phyloP scores from a whole-genome alignment of 176 grass and related monocot species.

The Oropetium thomaeum region DNA sequence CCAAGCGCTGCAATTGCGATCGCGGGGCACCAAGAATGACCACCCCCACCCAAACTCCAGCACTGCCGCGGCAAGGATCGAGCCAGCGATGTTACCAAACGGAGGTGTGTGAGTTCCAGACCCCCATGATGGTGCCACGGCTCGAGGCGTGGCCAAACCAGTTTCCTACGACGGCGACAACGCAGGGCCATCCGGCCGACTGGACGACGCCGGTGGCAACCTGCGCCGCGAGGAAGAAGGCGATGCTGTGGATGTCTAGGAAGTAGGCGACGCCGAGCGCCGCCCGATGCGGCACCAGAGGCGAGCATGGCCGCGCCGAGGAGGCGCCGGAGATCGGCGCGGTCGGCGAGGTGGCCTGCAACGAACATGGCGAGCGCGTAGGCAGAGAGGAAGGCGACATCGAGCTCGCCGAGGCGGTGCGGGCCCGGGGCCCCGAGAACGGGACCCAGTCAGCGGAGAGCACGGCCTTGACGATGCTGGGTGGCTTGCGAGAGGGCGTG shows the following conservation, averaged over 20 bases:
- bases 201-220: slow-evolving; percentile 71
- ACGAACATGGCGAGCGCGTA: slow-evolving; percentile 80
- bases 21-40: slow-evolving; percentile 67
- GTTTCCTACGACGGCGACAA: slow-evolving; percentile 86
- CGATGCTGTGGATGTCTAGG: slow-evolving; percentile 52
- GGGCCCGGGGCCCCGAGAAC: slow-evolving; percentile 64
- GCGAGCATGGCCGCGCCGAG: slow-evolving; percentile 73
- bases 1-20: slow-evolving; percentile 51
- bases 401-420: slow-evolving; percentile 87
- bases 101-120: slow-evolving; percentile 92
- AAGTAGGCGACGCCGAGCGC: slow-evolving; percentile 76
- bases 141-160: slow-evolving; percentile 72
- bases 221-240: slow-evolving; percentile 68
- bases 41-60: slow-evolving; percentile 92
- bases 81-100: slow-evolving; percentile 85
- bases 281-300: slow-evolving; percentile 54
- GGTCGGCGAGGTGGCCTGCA: slow-evolving; percentile 81
- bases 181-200: slow-evolving; percentile 89
- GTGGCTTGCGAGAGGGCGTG: slow-evolving; percentile 97
- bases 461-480: slow-evolving; percentile 89
- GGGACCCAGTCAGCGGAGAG: slow-evolving; percentile 64
- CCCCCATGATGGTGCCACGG: slow-evolving; percentile 79
- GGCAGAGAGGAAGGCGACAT: slow-evolving; percentile 80
- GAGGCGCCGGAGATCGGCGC: slow-evolving; percentile 74
- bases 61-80: slow-evolving; percentile 70